phyloP scores from a whole-genome alignment of 331 rosid species.

The Rhamnella rubrinervis region DNA sequence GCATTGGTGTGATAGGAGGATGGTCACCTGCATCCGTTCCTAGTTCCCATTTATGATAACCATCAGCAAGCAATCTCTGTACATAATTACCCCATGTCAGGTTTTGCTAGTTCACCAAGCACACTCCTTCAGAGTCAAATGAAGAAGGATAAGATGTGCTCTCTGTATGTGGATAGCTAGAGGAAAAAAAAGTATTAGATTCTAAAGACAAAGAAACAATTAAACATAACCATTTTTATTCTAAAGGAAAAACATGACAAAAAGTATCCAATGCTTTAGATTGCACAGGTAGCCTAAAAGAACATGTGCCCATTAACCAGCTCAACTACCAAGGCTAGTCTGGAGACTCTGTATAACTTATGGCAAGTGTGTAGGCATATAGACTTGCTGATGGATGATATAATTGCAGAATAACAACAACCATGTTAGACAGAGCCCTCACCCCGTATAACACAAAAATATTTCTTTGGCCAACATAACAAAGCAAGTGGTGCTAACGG shows the following conservation, averaged over 20 bases:
- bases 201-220: conserved; percentile 9
- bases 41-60: conserved; percentile 66
- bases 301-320: not conserved
- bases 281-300: not conserved
- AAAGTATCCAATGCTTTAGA: not conserved
- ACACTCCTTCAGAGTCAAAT: conserved; percentile 73
- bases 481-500: not conserved
- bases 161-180: conserved; percentile 94
- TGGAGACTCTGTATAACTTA: not conserved
- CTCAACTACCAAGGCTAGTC: not conserved
- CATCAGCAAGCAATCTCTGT: conserved; percentile 53
- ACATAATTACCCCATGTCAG: conserved; percentile 74
- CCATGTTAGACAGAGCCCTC: not conserved
- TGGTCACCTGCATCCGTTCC: conserved; percentile 95
- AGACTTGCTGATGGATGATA: no score
- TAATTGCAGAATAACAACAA: no score
- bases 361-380: no score
- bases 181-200: conserved; percentile 31
- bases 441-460: not conserved
- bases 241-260: not conserved
- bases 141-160: conserved; percentile 95
- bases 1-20: conserved; percentile 96
- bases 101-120: conserved; percentile 66
- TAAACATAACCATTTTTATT: not conserved
- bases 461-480: not conserved